Evolutionary conservation across 108 stramenopile genomes (phyloP).

Genomic region (Cyclotella sp.): DNA sequence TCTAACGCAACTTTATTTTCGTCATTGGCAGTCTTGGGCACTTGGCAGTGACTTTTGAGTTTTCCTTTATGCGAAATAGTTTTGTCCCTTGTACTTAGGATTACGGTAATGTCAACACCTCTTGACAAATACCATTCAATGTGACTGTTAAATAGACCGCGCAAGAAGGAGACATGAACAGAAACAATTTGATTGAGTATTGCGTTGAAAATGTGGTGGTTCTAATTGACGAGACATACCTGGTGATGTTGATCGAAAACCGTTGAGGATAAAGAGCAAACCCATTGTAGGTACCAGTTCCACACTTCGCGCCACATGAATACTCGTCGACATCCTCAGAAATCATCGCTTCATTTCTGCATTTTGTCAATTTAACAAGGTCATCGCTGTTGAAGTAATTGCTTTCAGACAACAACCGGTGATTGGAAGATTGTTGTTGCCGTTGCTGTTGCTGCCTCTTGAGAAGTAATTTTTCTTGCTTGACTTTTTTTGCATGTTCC

Average conservation of each 20-base stretch:
- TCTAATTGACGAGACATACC: not conserved
- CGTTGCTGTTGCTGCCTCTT: not conserved
- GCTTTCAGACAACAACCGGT: not conserved
- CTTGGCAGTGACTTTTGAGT: conserved; percentile 5
- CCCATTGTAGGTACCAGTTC: conserved; percentile 20
- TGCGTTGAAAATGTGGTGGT: not conserved
- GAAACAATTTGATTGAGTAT: not conserved
- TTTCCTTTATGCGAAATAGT: conserved; percentile 36
- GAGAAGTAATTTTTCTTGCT: not conserved
- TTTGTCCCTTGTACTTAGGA: conserved; percentile 38
- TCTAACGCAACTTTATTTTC: conserved; percentile 30
- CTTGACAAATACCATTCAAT: conserved; percentile 48
- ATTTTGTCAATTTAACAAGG: not conserved
- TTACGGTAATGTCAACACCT: conserved; percentile 48
- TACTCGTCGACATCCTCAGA: not conserved
- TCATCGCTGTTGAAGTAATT: not conserved
- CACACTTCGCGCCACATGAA: conserved; percentile 26
- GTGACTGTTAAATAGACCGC: conserved; percentile 16
- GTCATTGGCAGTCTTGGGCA: conserved; percentile 13
- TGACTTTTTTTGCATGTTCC: not conserved
- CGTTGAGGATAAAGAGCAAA: conserved; percentile 36
- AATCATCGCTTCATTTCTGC: conserved; percentile 21
- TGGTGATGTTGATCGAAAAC: conserved; percentile 50
- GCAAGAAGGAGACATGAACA: not conserved
- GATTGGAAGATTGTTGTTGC: not conserved